These are phyloP conservation scores for Penicillium samsonianum DNA, from an alignment of 495 filamentous ascomycete species.

Conservation along the genomic window DNA sequence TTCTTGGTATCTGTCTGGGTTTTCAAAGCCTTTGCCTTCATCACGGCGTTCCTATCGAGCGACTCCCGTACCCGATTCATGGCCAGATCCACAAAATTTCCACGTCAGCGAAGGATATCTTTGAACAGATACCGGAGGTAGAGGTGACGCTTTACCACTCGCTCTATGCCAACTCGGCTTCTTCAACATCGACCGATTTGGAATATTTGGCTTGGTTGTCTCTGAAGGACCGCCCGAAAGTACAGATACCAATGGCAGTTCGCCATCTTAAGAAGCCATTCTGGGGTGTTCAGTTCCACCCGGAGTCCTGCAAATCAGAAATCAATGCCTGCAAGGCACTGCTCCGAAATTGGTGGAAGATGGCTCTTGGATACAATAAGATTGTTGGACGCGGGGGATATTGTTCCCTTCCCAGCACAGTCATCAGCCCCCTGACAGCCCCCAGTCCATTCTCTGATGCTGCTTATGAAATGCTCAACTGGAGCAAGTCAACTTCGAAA, in stretches of 20 bases:
- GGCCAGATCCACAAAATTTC: conserved; percentile 70
- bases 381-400: conserved; percentile 33
- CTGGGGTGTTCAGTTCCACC: conserved; percentile 93
- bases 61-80: conserved; percentile 70
- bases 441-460: conserved; percentile 29
- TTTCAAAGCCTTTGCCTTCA: conserved; percentile 79
- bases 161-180: conserved; percentile 61
- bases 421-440: conserved; percentile 28
- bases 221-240: conserved; percentile 19
- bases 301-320: conserved; percentile 86
- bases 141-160: conserved; percentile 88
- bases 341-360: conserved; percentile 75
- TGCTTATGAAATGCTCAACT: conserved; percentile 40
- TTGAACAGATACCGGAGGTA: conserved; percentile 55
- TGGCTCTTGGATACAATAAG: conserved; percentile 41
- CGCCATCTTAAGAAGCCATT: conserved; percentile 73
- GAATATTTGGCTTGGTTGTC: conserved; percentile 43
- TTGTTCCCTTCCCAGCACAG: conserved; percentile 26
- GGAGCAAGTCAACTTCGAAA: conserved; percentile 36
- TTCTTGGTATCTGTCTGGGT: conserved; percentile 88
- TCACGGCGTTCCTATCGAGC: conserved; percentile 64
- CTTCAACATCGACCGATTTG: conserved; percentile 19
- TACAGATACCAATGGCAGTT: conserved; percentile 73
- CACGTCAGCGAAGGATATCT: conserved; percentile 54
- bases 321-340: conserved; percentile 63